phyloP scores from a whole-genome alignment of 352 stramenopile genomes.

The Pythium rhizo-oryzae region DNA sequence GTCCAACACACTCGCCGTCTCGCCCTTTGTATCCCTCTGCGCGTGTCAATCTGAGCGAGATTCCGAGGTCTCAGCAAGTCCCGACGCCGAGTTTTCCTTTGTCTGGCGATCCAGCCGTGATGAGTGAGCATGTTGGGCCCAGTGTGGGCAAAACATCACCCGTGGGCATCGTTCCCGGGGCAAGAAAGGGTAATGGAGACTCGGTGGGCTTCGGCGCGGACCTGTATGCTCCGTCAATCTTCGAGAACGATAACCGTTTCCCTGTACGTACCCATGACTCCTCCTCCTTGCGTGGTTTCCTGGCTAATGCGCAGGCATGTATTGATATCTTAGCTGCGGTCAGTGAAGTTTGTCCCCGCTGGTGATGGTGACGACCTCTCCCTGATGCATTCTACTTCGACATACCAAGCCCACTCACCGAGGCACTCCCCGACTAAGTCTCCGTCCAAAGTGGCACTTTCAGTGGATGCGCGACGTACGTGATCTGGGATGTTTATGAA shows the following conservation, averaged over 20 bases:
- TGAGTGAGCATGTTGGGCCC: neutral
- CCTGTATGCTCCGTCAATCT: neutral
- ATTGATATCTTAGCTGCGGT: conserved; percentile 36
- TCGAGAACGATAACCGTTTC: conserved; percentile 43
- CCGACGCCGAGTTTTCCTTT: conserved; percentile 45
- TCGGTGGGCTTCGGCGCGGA: neutral
- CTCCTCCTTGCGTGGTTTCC: neutral
- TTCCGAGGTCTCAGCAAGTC: conserved; percentile 62
- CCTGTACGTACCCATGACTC: conserved; percentile 34
- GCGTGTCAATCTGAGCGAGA: conserved; percentile 52
- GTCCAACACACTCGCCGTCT: conserved; percentile 25
- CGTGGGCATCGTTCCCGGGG: neutral
- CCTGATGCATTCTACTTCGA: conserved; percentile 41
- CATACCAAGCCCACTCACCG: neutral
- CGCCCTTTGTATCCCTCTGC: conserved; percentile 46
- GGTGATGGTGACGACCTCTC: conserved; percentile 37
- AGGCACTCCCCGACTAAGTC: conserved; percentile 19
- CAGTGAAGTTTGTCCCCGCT: conserved; percentile 44
- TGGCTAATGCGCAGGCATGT: neutral
- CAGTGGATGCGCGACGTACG: conserved; percentile 20
- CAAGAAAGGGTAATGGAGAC: neutral
- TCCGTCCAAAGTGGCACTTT: conserved; percentile 7
- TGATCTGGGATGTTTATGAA: neutral
- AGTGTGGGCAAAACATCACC: neutral
- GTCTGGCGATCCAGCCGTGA: neutral